These are phyloP conservation scores for Ogataea paraovalis DNA, from an alignment of 805 yeast genomes.

Conservation along the genomic window DNA sequence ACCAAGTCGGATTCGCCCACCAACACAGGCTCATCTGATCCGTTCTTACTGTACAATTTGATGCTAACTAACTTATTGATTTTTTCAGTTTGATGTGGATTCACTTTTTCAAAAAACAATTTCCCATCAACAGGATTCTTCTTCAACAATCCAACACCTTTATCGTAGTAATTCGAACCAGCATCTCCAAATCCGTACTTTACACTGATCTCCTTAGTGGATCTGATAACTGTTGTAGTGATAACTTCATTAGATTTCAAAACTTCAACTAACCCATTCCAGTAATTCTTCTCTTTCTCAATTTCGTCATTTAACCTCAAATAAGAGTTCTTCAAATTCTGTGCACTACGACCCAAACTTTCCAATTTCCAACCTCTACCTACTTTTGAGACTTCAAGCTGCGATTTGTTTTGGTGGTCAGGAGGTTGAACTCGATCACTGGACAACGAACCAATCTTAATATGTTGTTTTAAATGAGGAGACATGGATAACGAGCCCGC, in stretches of 20 bases:
- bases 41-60: constrained; percentile 35
- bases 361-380: constrained; percentile 85
- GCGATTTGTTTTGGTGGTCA: constrained; percentile 16
- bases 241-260: constrained; percentile 55
- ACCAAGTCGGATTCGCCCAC: constrained; percentile 52
- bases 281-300: constrained; percentile 59
- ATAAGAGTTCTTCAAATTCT: constrained; percentile 48
- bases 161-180: constrained; percentile 71
- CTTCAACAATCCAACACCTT: constrained; percentile 71
- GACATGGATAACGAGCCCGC: constrained; percentile 87
- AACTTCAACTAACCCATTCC: constrained; percentile 49
- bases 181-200: constrained; percentile 91
- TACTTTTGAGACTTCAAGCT: constrained; percentile 33
- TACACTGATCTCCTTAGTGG: constrained; percentile 59
- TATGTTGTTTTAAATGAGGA: constrained; percentile 68
- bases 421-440: constrained; percentile 37
- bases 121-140: constrained; percentile 44
- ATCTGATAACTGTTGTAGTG: constrained; percentile 60
- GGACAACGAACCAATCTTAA: constrained; percentile 71
- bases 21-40: constrained; percentile 41
- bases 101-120: constrained; percentile 33
- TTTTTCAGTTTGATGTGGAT: constrained; percentile 34
- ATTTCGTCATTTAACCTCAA: constrained; percentile 50
- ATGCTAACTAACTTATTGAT: constrained; percentile 52
- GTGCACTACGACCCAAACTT: constrained; percentile 54